Percentiles rank a stretch among this genome's conserved stretches.
These are phyloP conservation scores for Flaveria linearis DNA, from an alignment of 129 eudicot species.

Conservation along the genomic window DNA sequence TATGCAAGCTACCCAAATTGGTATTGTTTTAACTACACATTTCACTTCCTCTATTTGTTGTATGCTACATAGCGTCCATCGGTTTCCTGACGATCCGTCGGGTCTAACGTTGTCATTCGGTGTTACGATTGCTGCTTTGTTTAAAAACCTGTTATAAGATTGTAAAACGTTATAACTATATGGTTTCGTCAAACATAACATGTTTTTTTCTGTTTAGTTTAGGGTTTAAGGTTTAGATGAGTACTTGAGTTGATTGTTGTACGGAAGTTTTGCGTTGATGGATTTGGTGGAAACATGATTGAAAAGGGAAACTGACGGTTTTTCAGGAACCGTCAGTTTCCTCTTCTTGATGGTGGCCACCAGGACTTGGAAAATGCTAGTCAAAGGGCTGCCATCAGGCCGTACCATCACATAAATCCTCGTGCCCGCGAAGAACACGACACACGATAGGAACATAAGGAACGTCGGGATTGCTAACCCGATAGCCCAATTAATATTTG, in stretches of 20 bases:
- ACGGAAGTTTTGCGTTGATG: slow-evolving; percentile 51
- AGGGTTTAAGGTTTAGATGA: not conserved
- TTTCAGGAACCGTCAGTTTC: slow-evolving; percentile 36
- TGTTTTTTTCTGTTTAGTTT: not conserved
- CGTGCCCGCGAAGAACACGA: slow-evolving; percentile 45
- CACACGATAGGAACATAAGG: slow-evolving; percentile 51
- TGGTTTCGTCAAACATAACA: not conserved
- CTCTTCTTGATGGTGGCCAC: slow-evolving; percentile 48
- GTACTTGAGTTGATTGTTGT: slow-evolving; percentile 52
- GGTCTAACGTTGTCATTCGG: slow-evolving; percentile 47
- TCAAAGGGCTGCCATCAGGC: slow-evolving; percentile 52
- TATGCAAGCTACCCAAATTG: slow-evolving; percentile 57
- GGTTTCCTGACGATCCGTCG: slow-evolving; percentile 56
- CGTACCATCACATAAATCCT: slow-evolving; percentile 44
- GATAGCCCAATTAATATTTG: slow-evolving; percentile 48
- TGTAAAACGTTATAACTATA: slow-evolving; percentile 9
- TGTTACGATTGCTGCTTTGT: slow-evolving; percentile 63
- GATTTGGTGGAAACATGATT: slow-evolving; percentile 37
- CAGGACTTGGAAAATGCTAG: slow-evolving; percentile 42
- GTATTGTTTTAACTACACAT: slow-evolving; percentile 56
- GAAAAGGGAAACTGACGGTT: slow-evolving; percentile 36
- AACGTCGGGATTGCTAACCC: slow-evolving; percentile 49
- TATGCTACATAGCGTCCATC: slow-evolving; percentile 60
- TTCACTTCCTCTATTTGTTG: slow-evolving; percentile 78
- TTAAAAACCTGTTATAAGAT: slow-evolving; percentile 33